Percentiles rank a stretch among this genome's conserved stretches.
Evolutionary conservation across 2,329 filamentous ascomycete genomes (phyloP).

Genomic region (Sclerotiophoma versabilis): DNA sequence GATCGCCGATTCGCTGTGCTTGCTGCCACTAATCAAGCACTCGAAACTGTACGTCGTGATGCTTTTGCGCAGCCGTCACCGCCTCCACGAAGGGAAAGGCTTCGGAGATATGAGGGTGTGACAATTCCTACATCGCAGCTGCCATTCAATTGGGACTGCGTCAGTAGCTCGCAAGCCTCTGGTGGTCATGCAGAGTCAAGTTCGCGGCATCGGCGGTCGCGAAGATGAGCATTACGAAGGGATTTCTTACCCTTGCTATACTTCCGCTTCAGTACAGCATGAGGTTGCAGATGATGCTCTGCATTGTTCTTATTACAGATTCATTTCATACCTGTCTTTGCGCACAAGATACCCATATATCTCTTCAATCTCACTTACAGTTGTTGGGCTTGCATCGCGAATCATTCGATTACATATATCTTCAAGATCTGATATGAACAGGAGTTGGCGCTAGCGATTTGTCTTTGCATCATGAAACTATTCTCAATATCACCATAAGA

Average conservation of each 20-base stretch:
- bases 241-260: neutral
- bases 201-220: conserved; percentile 34
- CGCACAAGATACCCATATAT: conserved; percentile 7
- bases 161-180: conserved; percentile 45
- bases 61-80: conserved; percentile 46
- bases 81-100: conserved; percentile 40
- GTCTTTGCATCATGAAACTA: too few relatives aligned
- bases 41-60: conserved; percentile 45
- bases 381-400: neutral
- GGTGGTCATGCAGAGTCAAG: conserved; percentile 34
- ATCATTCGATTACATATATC: too few relatives aligned
- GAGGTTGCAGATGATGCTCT: neutral
- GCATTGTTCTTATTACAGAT: too few relatives aligned
- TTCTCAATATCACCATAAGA: too few relatives aligned
- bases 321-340: neutral
- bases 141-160: conserved; percentile 48
- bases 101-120: conserved; percentile 43
- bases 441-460: too few relatives aligned
- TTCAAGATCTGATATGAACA: neutral
- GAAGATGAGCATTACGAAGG: conserved; percentile 24
- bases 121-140: conserved; percentile 40
- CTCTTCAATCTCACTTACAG: neutral
- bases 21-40: conserved; percentile 47
- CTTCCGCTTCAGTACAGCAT: neutral
- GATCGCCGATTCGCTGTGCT: conserved; percentile 49